phyloP scores from a whole-genome alignment of 2,329 filamentous ascomycete genomes.

The Botrytis hyacinthi region DNA sequence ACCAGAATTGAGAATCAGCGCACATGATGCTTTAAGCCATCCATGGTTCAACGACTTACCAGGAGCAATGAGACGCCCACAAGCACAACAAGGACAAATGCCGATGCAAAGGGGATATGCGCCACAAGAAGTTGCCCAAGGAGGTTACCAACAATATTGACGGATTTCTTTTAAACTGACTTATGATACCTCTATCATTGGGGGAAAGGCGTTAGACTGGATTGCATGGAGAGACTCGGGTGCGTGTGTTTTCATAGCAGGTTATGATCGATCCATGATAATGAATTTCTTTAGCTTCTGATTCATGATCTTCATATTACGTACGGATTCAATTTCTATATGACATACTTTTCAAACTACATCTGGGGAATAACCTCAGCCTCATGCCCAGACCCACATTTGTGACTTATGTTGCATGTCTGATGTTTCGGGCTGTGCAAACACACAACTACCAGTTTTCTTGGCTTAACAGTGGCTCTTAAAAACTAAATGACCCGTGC shows the following conservation, averaged over 20 bases:
- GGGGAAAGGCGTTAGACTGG: constrained; percentile 13
- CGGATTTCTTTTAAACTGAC: constrained; percentile 14
- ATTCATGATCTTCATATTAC: constrained; percentile 2
- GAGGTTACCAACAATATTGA: constrained; percentile 19
- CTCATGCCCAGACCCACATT: not conserved
- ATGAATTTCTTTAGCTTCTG: constrained; percentile 17
- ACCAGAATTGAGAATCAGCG: constrained; percentile 87
- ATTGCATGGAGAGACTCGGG: constrained; percentile 15
- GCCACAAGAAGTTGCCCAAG: constrained; percentile 12
- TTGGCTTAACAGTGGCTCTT: not conserved
- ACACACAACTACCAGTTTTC: not conserved
- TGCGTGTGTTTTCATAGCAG: constrained; percentile 7
- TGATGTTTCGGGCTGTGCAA: constrained; percentile 1
- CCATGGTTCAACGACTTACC: constrained; percentile 82
- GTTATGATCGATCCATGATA: constrained; percentile 20
- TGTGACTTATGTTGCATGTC: not conserved
- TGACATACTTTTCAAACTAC: not conserved
- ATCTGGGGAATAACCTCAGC: not conserved
- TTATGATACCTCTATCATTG: constrained; percentile 20
- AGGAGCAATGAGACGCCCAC: constrained; percentile 31
- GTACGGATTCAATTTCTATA: not conserved
- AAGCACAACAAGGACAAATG: constrained; percentile 30
- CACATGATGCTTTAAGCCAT: constrained; percentile 81
- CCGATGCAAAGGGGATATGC: constrained; percentile 13
- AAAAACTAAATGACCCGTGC: not conserved